Conservation (phyloP, 2,329 filamentous ascomycete species). For the Ceratocystiopsis brevicomis region DNA sequence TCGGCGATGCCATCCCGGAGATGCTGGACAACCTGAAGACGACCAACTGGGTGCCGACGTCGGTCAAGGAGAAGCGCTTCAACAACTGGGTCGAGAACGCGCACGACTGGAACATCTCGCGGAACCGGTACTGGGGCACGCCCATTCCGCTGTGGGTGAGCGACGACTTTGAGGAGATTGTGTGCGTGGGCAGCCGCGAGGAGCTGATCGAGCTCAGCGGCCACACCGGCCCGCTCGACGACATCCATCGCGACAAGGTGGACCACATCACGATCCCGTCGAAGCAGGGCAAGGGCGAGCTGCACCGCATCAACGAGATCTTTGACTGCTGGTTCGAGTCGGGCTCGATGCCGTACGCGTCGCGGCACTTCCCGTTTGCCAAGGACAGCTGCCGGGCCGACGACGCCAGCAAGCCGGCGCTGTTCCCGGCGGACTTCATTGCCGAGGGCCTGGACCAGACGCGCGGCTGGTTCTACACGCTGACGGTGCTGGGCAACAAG, state of each 20-base stretch:
- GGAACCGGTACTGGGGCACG: slow-evolving; percentile 90
- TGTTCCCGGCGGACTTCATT: slow-evolving; percentile 33
- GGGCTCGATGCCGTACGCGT: slow-evolving; percentile 33
- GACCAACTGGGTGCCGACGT: slow-evolving; percentile 79
- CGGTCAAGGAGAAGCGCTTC: slow-evolving; percentile 83
- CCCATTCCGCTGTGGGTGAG: slow-evolving; percentile 47
- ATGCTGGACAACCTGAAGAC: slow-evolving; percentile 82
- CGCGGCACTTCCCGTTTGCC: slow-evolving; percentile 44
- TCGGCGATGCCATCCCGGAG: slow-evolving; percentile 62
- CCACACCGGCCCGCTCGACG: slow-evolving; percentile 63
- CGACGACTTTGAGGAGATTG: slow-evolving; percentile 68
- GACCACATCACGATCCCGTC: slow-evolving; percentile 90
- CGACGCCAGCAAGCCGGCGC: slow-evolving; percentile 24
- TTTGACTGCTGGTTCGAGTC: slow-evolving; percentile 39
- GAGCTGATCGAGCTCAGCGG: slow-evolving; percentile 76
- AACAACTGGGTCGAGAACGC: slow-evolving; percentile 82
- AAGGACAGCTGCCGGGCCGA: slow-evolving; percentile 75
- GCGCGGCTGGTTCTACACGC: slow-evolving; percentile 90
- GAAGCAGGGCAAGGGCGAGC: slow-evolving; percentile 49
- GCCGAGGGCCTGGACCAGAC: slow-evolving; percentile 52
- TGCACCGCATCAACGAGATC: slow-evolving; percentile 41
- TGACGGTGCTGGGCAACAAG: slow-evolving; percentile 74
- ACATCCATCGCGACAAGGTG: slow-evolving; percentile 83
- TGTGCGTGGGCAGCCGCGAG: slow-evolving; percentile 69
- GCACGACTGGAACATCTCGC: slow-evolving; percentile 85